Evolutionary conservation across 768 basidiomycete species (phyloP).

Genomic region (Collybia mongolica): DNA sequence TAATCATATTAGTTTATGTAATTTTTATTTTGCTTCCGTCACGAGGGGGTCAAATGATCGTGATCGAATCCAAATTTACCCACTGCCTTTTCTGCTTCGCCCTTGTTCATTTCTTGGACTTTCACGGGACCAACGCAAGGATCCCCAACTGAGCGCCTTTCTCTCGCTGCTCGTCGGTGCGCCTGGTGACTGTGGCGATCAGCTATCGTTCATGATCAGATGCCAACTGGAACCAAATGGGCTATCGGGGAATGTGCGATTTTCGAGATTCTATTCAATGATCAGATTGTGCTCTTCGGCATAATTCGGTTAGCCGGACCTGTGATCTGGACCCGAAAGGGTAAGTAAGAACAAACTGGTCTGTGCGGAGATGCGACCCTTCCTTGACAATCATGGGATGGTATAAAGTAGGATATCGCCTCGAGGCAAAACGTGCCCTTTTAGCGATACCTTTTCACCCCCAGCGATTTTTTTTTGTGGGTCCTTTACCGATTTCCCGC

Average conservation of each 20-base stretch:
- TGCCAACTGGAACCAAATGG: neutral
- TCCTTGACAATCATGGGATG: slow-evolving; percentile 15
- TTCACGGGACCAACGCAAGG: neutral
- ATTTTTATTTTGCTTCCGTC: slow-evolving; percentile 15
- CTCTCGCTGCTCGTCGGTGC: no score
- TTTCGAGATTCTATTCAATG: slow-evolving; percentile 3
- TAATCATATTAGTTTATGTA: slow-evolving; percentile 3
- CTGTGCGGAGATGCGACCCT: slow-evolving; percentile 18
- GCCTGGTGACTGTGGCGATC: slow-evolving; percentile 3
- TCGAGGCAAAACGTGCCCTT: slow-evolving; percentile 19
- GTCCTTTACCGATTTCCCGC: slow-evolving; percentile 13
- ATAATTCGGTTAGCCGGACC: slow-evolving; percentile 9
- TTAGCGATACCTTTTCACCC: slow-evolving; percentile 21
- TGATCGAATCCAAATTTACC: slow-evolving; percentile 9
- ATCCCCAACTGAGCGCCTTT: neutral
- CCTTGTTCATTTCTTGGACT: neutral
- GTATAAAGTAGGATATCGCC: slow-evolving; percentile 19
- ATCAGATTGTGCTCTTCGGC: slow-evolving; percentile 14
- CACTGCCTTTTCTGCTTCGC: slow-evolving; percentile 1
- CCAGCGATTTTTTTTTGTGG: slow-evolving; percentile 14
- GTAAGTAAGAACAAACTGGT: slow-evolving; percentile 15
- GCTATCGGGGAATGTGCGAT: slow-evolving; percentile 17
- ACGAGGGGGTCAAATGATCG: slow-evolving; percentile 5
- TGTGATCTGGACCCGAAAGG: slow-evolving; percentile 16
- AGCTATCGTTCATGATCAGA: no score